Conservation (phyloP, 2,329 filamentous ascomycete species). For the Penicillium aurantiogriseum region DNA sequence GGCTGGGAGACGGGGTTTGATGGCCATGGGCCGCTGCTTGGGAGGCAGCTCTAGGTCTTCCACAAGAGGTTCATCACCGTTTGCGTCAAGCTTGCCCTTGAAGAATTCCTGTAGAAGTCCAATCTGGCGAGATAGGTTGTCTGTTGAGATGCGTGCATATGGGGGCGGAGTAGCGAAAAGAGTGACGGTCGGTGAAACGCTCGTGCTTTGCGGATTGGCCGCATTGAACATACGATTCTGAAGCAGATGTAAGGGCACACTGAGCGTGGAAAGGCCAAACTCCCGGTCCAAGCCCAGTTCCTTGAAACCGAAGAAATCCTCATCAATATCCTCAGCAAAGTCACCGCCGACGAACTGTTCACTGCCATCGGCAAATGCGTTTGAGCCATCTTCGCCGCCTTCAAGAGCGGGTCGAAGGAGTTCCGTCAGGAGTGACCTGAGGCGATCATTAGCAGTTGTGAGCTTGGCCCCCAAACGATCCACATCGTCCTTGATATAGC, state of each 20-base stretch:
- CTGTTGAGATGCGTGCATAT: slow-evolving; percentile 73
- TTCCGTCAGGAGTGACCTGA: slow-evolving; percentile 91
- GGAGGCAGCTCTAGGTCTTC: slow-evolving; percentile 93
- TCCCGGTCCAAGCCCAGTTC: slow-evolving; percentile 90
- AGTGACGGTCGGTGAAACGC: slow-evolving; percentile 51
- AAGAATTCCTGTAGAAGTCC: slow-evolving; percentile 91
- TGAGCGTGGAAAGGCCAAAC: slow-evolving; percentile 81
- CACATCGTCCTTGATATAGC: slow-evolving; percentile 90
- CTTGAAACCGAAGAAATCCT: slow-evolving; percentile 99
- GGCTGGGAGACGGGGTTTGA: slow-evolving; percentile 45
- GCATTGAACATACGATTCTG: slow-evolving; percentile 86
- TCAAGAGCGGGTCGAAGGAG: slow-evolving; percentile 88
- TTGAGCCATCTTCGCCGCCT: slow-evolving; percentile 76
- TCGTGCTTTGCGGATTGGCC: slow-evolving; percentile 72
- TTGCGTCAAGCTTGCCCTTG: slow-evolving; percentile 80
- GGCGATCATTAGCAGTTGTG: slow-evolving; percentile 82
- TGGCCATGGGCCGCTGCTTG: slow-evolving; percentile 68
- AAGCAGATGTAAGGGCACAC: slow-evolving; percentile 88
- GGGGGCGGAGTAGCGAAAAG: slow-evolving; percentile 63
- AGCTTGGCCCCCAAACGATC: slow-evolving; percentile 80
- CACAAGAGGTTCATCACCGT: slow-evolving; percentile 75
- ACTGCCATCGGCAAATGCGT: slow-evolving; percentile 92
- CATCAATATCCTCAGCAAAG: slow-evolving; percentile 94
- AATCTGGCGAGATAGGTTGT: slow-evolving; percentile 76
- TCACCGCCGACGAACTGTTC: slow-evolving; percentile 96